These are phyloP conservation scores for Epichloe scottii DNA, from an alignment of 2,329 filamentous ascomycete species.

Conservation along the genomic window DNA sequence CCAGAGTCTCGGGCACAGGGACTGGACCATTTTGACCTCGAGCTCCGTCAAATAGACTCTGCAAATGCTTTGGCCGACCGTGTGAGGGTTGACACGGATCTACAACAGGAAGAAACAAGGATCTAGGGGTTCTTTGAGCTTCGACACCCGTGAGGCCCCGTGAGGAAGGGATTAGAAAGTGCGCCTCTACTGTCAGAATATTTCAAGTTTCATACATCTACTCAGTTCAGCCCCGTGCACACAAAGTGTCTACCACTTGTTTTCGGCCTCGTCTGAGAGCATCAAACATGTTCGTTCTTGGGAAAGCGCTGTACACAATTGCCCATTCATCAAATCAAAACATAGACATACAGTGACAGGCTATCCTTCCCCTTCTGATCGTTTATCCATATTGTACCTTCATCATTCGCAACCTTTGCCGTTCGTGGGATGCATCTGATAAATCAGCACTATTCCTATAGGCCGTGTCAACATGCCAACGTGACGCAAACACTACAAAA, in stretches of 20 bases:
- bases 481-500: neutral
- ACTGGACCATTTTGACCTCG: slow-evolving; percentile 18
- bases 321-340: neutral
- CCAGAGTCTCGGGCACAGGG: slow-evolving; percentile 1
- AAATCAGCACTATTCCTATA: neutral
- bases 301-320: neutral
- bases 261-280: neutral
- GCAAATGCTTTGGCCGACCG: slow-evolving; percentile 7
- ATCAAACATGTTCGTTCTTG: neutral
- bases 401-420: neutral
- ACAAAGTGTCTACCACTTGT: neutral
- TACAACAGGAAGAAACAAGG: slow-evolving; percentile 21
- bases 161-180: neutral
- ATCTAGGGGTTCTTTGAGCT: slow-evolving; percentile 13
- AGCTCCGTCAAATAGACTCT: slow-evolving; percentile 19
- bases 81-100: slow-evolving; percentile 11
- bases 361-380: neutral
- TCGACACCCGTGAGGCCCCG: neutral
- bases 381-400: neutral
- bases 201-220: no score
- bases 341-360: neutral
- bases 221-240: no score
- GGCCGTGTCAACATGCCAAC: no score
- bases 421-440: neutral
- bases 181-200: no score